Evolutionary conservation across 2,329 filamentous ascomycete genomes (phyloP).

Genomic region (Claviceps arundinis): DNA sequence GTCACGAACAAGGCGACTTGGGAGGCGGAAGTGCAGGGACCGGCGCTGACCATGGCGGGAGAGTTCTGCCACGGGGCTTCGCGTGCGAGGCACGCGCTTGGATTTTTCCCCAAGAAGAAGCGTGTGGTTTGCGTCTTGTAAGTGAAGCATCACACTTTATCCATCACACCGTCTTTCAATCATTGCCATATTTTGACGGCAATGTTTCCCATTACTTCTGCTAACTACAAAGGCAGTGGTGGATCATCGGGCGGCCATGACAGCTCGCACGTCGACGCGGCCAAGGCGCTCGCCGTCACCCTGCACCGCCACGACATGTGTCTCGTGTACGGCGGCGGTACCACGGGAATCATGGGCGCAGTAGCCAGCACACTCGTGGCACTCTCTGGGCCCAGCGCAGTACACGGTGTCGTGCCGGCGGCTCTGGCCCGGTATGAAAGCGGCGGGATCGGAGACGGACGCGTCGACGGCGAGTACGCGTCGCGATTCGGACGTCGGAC

Average conservation of each 20-base stretch:
- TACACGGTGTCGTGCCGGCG: slow-evolving; percentile 85
- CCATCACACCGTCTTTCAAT: background rate
- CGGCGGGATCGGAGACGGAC: slow-evolving; percentile 36
- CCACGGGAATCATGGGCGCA: slow-evolving; percentile 87
- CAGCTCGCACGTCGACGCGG: slow-evolving; percentile 62
- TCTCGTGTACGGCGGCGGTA: slow-evolving; percentile 88
- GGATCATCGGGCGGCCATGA: slow-evolving; percentile 42
- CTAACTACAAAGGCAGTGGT: background rate
- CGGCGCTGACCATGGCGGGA: background rate
- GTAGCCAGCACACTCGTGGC: slow-evolving; percentile 72
- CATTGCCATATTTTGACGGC: background rate
- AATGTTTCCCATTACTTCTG: background rate
- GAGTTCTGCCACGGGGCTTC: background rate
- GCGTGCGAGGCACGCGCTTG: background rate
- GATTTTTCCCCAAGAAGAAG: background rate
- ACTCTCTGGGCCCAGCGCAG: slow-evolving; percentile 62
- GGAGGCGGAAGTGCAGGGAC: background rate
- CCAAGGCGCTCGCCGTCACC: slow-evolving; percentile 55
- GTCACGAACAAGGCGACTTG: background rate
- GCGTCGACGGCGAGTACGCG: slow-evolving; percentile 25
- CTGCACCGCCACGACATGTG: slow-evolving; percentile 65
- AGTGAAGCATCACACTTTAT: background rate
- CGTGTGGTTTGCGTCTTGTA: slow-evolving; percentile 1
- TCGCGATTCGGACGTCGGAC: slow-evolving; percentile 66
- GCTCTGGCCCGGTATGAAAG: slow-evolving; percentile 69